Base-by-base conservation (phyloP, 2,329 filamentous ascomycete species). In the Colletotrichum nymphaeae region DNA sequence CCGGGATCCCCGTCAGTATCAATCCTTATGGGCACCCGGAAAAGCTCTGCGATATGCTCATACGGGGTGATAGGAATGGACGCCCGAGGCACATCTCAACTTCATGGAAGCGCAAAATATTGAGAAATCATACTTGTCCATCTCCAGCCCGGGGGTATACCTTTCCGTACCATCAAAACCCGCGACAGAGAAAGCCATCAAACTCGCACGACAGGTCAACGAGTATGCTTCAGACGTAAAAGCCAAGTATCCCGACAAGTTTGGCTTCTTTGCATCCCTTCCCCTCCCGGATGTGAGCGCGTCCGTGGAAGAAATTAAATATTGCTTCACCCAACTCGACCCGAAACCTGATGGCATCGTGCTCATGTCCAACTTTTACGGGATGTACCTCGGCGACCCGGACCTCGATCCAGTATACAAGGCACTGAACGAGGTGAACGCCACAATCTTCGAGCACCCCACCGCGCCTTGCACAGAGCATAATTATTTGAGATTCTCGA, bases 381-480 rank as follows among this genome's bases (percentile, higher is more conserved):
- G 88, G 6, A 75, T 83, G 14, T 90, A 90, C 76, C 78, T 89
- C 0, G 89, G 89, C 4, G 84, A 88, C 72, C 72, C 79, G 0
- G 76, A 74, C 1, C 82, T 90, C 32, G 83, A 85, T 26, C 78
- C 81, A 0, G 80, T 90, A 14, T 90, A 88, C 74, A 81, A 84
- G 2, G 85, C 83, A 46, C 77, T 91, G 30, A 85, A 89, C 67
- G 75, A 78, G 3, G 78, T 86, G 1, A 81, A 85, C 4, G 86
- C 86, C 0, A 85, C 83, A 1, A 81, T 89, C 1, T 90, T 91
- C 77, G 85, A 90, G 58, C 89, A 91, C 68, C 88, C 88, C 0
- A 89, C 87, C 0, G 87, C 81, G n/a, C 86, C 85, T 0, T 86
- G 83, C 69, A 84, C 83, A 3, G 79, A 78, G 35, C 55, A 37